Evolutionary conservation across 176 grass and related monocot species (phyloP).

Genomic region (Zizania latifolia): DNA sequence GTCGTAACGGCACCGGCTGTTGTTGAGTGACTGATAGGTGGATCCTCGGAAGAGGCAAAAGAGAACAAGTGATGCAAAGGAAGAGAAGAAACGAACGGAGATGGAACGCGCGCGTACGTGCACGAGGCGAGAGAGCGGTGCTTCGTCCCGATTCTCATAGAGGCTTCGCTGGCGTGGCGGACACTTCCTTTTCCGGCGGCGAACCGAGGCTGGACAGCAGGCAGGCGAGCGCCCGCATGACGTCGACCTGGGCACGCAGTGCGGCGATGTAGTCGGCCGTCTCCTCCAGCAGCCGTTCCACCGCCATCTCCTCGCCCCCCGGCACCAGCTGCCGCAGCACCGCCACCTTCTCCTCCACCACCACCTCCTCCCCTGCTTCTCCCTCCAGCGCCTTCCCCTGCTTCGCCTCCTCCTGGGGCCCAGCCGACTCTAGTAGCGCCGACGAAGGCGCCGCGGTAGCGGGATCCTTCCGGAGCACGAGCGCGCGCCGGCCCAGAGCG

Average conservation of each 20-base stretch:
- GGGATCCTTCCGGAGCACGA: not conserved
- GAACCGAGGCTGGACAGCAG: slow-evolving; percentile 49
- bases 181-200: not conserved
- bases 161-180: slow-evolving; percentile 5
- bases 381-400: not conserved
- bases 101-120: not conserved
- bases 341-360: slow-evolving; percentile 43
- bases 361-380: slow-evolving; percentile 7
- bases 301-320: slow-evolving; percentile 50
- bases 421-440: not conserved
- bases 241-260: slow-evolving; percentile 60
- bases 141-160: too few relatives aligned
- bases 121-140: too few relatives aligned
- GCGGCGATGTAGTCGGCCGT: slow-evolving; percentile 78
- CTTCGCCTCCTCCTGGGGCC: not conserved
- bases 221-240: slow-evolving; percentile 62
- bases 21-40: too few relatives aligned
- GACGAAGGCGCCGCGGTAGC: not conserved
- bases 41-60: not conserved
- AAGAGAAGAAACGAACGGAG: not conserved
- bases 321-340: slow-evolving; percentile 68
- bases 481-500: slow-evolving; percentile 35
- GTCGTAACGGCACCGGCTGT: too few relatives aligned
- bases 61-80: too few relatives aligned
- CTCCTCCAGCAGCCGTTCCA: slow-evolving; percentile 69